These are phyloP conservation scores for Simplicillium sp. DNA, from an alignment of 2,329 filamentous ascomycete species.

Conservation along the genomic window DNA sequence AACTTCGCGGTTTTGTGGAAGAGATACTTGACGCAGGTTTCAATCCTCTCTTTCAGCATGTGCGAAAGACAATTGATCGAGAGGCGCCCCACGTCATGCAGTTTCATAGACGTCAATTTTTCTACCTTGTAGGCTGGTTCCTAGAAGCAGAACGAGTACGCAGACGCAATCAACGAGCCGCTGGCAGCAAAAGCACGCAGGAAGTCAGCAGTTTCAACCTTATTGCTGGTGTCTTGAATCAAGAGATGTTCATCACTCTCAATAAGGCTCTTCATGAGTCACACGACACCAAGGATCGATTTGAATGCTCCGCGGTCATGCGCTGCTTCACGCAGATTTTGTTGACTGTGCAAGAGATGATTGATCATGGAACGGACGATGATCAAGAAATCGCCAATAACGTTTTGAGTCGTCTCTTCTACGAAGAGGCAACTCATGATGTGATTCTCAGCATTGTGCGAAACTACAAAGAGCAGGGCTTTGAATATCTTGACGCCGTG, in stretches of 20 bases:
- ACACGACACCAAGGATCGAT: slow-evolving; percentile 78
- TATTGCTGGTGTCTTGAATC: slow-evolving; percentile 81
- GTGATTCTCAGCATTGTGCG: slow-evolving; percentile 69
- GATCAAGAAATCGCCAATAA: slow-evolving; percentile 98
- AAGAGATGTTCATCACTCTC: slow-evolving; percentile 87
- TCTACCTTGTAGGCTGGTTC: slow-evolving; percentile 91
- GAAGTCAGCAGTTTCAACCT: slow-evolving; percentile 72
- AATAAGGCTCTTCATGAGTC: slow-evolving; percentile 74
- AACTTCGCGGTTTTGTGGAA: slow-evolving; percentile 74
- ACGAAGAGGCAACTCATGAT: slow-evolving; percentile 92
- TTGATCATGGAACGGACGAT: slow-evolving; percentile 73
- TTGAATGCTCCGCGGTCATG: slow-evolving; percentile 78
- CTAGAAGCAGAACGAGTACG: slow-evolving; percentile 74
- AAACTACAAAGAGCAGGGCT: slow-evolving; percentile 88
- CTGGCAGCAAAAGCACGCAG: slow-evolving; percentile 33
- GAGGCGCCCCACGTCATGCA: slow-evolving; percentile 74
- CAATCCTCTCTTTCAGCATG: slow-evolving; percentile 78
- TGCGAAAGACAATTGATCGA: slow-evolving; percentile 82
- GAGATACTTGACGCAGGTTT: slow-evolving; percentile 94
- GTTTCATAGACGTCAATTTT: slow-evolving; percentile 76
- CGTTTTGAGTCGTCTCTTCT: slow-evolving; percentile 93
- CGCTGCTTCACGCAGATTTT: slow-evolving; percentile 92
- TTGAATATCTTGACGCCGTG: slow-evolving; percentile 84
- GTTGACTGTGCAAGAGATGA: slow-evolving; percentile 88
- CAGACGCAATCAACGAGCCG: slow-evolving; percentile 47